Conservation (phyloP, 192 early-diverging fungal species). For the Rhizophlyctis rosea region DNA sequence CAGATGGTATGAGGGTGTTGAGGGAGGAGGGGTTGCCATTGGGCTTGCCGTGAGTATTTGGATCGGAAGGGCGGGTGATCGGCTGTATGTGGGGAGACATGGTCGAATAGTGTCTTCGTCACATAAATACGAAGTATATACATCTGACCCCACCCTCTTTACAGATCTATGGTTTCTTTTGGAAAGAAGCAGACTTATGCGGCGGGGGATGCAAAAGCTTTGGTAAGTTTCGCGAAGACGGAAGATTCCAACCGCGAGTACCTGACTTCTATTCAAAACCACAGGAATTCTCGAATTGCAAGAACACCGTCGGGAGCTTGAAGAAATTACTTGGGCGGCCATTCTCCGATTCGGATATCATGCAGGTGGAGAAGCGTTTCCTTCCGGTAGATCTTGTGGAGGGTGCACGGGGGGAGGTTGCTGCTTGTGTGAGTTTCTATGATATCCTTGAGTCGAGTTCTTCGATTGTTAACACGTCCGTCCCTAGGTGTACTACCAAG, state of each 20-base stretch:
- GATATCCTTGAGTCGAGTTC: no score
- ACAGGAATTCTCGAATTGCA: conserved; percentile 91
- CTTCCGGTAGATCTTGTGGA: conserved; percentile 79
- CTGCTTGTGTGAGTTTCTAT: conserved; percentile 62
- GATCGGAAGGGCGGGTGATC: background rate
- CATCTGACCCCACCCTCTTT: no score
- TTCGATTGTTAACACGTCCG: conserved; percentile 13
- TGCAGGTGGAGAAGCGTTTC: conserved; percentile 75
- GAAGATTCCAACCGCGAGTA: no score
- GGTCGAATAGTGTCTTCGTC: no score
- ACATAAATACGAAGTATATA: no score
- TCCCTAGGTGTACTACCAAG: conserved; percentile 74
- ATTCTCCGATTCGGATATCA: conserved; percentile 80
- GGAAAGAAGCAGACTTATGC: conserved; percentile 91
- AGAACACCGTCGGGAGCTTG: conserved; percentile 85
- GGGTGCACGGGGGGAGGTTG: conserved; percentile 73
- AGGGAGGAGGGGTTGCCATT: conserved; percentile 95
- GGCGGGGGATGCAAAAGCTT: conserved; percentile 90
- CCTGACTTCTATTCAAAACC: no score
- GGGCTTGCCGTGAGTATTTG: conserved; percentile 79
- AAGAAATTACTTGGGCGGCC: conserved; percentile 90
- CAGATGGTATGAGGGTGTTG: conserved; percentile 96
- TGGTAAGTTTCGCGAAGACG: no score
- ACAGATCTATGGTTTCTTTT: conserved; percentile 87
- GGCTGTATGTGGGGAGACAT: background rate